These are phyloP conservation scores for Paecilomyces formosus DNA, from an alignment of 2,329 filamentous ascomycete genomes.

Conservation along the genomic window DNA sequence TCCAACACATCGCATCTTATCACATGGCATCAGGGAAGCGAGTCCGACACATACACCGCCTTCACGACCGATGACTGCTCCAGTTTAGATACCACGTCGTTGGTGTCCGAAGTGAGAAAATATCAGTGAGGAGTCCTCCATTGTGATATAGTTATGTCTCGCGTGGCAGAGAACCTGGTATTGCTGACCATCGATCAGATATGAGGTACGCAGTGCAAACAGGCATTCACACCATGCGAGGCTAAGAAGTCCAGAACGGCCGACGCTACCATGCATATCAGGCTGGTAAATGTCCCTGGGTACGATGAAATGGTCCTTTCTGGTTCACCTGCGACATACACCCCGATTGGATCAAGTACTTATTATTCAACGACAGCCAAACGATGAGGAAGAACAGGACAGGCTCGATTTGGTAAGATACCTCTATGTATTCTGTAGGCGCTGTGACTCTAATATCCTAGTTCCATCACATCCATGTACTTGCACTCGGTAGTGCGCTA, in stretches of 20 bases:
- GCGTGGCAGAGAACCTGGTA: not conserved
- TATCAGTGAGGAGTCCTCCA: not conserved
- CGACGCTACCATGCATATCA: slow-evolving; percentile 15
- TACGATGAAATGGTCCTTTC: not conserved
- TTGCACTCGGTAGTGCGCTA: not conserved
- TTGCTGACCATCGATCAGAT: not conserved
- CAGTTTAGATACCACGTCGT: not conserved
- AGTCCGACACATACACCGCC: not conserved
- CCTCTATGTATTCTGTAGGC: slow-evolving; percentile 1
- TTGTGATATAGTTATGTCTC: not conserved
- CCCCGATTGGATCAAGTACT: not conserved
- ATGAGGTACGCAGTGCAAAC: not conserved
- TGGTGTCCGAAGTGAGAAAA: not conserved
- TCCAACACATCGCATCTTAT: not conserved
- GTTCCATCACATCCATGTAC: slow-evolving; percentile 2
- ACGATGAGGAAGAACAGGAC: slow-evolving; percentile 7
- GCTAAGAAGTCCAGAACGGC: slow-evolving; percentile 8
- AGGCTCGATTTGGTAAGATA: slow-evolving; percentile 6
- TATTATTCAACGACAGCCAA: slow-evolving; percentile 1
- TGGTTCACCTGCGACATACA: not conserved
- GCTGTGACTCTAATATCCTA: not conserved
- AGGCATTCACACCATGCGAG: not conserved
- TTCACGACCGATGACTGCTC: not conserved
- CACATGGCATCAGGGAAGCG: not conserved
- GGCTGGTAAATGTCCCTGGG: slow-evolving; percentile 10